Evolutionary conservation across 169 alveolate species (phyloP).

Genomic region (Babesia caballi): DNA sequence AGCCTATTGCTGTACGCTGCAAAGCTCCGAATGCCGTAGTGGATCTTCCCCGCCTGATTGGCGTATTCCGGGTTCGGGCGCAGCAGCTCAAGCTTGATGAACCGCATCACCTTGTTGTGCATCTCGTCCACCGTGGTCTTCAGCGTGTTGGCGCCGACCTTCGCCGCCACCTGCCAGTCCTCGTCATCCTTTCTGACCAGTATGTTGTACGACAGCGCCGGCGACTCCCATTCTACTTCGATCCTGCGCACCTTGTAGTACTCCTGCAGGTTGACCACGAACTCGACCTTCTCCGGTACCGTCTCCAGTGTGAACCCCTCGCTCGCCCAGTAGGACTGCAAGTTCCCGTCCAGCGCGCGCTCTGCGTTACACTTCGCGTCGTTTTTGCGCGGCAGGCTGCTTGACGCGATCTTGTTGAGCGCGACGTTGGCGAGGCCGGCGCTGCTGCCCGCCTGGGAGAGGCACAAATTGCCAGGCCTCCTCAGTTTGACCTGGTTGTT

Average conservation of each 20-base stretch:
- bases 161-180: constrained; percentile 34
- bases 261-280: constrained; percentile 79
- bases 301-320: constrained; percentile 70
- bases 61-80: constrained; percentile 75
- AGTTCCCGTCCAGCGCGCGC: constrained; percentile 81
- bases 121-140: constrained; percentile 63
- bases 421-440: constrained; percentile 88
- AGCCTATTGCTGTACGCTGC: constrained; percentile 80
- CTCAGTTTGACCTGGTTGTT: constrained; percentile 83
- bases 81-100: constrained; percentile 62
- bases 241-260: constrained; percentile 70
- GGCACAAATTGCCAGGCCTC: constrained; percentile 85
- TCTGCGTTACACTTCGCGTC: constrained; percentile 70
- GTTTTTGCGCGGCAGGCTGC: constrained; percentile 71
- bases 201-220: constrained; percentile 81
- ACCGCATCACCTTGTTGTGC: constrained; percentile 68
- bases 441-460: constrained; percentile 80
- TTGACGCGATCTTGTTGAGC: constrained; percentile 68
- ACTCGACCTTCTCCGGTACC: constrained; percentile 70
- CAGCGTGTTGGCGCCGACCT: constrained; percentile 64
- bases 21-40: constrained; percentile 80
- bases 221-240: constrained; percentile 84
- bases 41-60: constrained; percentile 52
- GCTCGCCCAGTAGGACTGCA: constrained; percentile 82
- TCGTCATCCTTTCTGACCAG: constrained; percentile 71